These are phyloP conservation scores for Diaporthe destruens DNA, from an alignment of 2,329 filamentous ascomycete genomes.

Conservation along the genomic window DNA sequence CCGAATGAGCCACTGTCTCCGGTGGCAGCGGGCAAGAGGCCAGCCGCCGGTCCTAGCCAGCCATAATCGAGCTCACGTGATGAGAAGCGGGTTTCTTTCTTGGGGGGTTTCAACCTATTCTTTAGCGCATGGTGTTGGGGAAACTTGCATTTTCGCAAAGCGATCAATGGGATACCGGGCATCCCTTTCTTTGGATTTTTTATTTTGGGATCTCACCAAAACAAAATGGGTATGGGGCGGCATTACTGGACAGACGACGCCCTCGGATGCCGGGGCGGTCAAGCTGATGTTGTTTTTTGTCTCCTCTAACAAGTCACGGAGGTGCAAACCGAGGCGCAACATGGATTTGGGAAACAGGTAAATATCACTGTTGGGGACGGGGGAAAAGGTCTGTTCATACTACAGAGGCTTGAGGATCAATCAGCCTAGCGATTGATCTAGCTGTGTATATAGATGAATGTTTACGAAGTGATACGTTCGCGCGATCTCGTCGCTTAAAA, in stretches of 20 bases:
- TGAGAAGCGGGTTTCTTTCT: conserved; percentile 6
- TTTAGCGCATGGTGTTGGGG: conserved; percentile 38
- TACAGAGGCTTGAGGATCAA: conserved; percentile 13
- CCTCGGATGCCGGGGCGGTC: conserved; percentile 2
- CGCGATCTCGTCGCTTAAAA: background rate
- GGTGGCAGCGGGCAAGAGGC: conserved; percentile 19
- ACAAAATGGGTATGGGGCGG: conserved; percentile 13
- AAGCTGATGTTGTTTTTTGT: background rate
- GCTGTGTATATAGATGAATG: conserved; percentile 29
- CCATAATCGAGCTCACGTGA: conserved; percentile 10
- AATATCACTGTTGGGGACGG: background rate
- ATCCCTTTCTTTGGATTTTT: background rate
- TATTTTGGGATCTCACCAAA: conserved; percentile 11
- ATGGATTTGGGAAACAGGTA: conserved; percentile 6
- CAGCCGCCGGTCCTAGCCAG: background rate
- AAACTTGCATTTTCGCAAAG: conserved; percentile 30
- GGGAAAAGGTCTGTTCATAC: conserved; percentile 19
- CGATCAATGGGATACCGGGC: conserved; percentile 19
- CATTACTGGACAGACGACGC: background rate
- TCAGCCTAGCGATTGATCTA: conserved; percentile 8
- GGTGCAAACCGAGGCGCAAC: conserved; percentile 22
- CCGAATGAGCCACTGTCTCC: conserved; percentile 21
- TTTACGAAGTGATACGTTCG: conserved; percentile 26
- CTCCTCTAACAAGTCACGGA: background rate
- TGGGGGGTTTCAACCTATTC: background rate